phyloP scores from a whole-genome alignment of 306 rosid genomes.

The Vigna reflexopilosa region DNA sequence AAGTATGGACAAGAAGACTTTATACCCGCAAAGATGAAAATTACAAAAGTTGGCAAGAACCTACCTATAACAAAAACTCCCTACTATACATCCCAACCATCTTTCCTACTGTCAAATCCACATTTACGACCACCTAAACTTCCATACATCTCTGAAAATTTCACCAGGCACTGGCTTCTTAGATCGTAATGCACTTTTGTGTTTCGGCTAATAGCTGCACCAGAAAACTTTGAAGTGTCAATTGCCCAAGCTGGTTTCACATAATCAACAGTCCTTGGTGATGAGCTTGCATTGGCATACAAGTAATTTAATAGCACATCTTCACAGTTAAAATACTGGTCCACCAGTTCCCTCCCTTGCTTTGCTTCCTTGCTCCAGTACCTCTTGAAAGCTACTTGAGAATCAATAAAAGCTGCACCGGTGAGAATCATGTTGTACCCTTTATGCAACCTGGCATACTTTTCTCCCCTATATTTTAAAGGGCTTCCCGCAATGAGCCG shows the following conservation, averaged over 20 bases:
- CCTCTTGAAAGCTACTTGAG: conserved; percentile 74
- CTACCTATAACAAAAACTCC: conserved; percentile 42
- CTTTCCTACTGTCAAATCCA: conserved; percentile 77
- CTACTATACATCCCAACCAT: conserved; percentile 94
- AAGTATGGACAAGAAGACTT: conserved; percentile 44
- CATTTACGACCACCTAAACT: conserved; percentile 69
- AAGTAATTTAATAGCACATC: conserved; percentile 86
- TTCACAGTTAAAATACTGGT: conserved; percentile 81
- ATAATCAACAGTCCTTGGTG: conserved; percentile 79
- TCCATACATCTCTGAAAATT: conserved; percentile 79
- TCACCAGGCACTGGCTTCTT: conserved; percentile 77
- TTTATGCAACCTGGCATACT: conserved; percentile 70
- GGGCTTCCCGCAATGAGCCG: conserved; percentile 81
- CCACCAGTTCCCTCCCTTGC: conserved; percentile 80
- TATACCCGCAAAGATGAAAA: conserved; percentile 48
- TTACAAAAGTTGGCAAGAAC: conserved; percentile 40
- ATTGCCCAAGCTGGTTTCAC: conserved; percentile 98
- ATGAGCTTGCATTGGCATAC: conserved; percentile 88
- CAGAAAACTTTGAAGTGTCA: conserved; percentile 92
- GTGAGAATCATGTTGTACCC: conserved; percentile 99
- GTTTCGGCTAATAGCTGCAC: conserved; percentile 90
- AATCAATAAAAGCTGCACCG: conserved; percentile 92
- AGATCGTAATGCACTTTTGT: conserved; percentile 70
- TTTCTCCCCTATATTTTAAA: conserved; percentile 77
- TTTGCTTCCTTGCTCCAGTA: conserved; percentile 83